Evolutionary conservation across 805 yeast genomes (phyloP).

Genomic region (Priceomyces haplophilus): DNA sequence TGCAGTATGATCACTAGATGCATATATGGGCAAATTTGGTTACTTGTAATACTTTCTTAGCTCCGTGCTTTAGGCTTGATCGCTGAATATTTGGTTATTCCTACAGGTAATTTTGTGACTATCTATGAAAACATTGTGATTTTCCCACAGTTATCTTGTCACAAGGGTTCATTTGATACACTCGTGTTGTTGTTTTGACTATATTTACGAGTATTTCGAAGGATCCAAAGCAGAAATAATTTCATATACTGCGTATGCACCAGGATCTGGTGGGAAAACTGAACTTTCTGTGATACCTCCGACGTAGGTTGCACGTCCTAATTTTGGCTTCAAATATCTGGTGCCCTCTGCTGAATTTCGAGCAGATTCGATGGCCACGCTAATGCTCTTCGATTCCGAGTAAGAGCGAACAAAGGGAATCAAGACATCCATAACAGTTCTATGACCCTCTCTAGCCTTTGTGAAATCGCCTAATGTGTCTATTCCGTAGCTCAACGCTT

Average conservation of each 20-base stretch:
- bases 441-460: slow-evolving; percentile 36
- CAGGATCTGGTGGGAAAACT: slow-evolving; percentile 40
- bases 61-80: too few relatives aligned
- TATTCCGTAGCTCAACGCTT: slow-evolving; percentile 22
- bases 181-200: too few relatives aligned
- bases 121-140: too few relatives aligned
- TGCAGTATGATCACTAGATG: too few relatives aligned
- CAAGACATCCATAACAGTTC: slow-evolving; percentile 40
- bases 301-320: slow-evolving; percentile 39
- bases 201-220: neutral
- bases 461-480: slow-evolving; percentile 29
- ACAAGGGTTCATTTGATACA: too few relatives aligned
- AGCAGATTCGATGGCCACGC: slow-evolving; percentile 24
- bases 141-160: too few relatives aligned
- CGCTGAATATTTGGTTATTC: too few relatives aligned
- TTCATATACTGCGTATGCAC: slow-evolving; percentile 38
- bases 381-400: slow-evolving; percentile 17
- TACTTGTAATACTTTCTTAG: too few relatives aligned
- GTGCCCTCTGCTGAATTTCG: slow-evolving; percentile 33
- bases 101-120: too few relatives aligned
- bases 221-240: slow-evolving; percentile 22
- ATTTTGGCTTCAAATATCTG: slow-evolving; percentile 27
- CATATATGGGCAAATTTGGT: too few relatives aligned
- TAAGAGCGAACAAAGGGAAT: slow-evolving; percentile 31
- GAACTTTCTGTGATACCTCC: slow-evolving; percentile 23